Base-by-base conservation (phyloP, 73 alveolate species). In the Uronychia binucleata region DNA sequence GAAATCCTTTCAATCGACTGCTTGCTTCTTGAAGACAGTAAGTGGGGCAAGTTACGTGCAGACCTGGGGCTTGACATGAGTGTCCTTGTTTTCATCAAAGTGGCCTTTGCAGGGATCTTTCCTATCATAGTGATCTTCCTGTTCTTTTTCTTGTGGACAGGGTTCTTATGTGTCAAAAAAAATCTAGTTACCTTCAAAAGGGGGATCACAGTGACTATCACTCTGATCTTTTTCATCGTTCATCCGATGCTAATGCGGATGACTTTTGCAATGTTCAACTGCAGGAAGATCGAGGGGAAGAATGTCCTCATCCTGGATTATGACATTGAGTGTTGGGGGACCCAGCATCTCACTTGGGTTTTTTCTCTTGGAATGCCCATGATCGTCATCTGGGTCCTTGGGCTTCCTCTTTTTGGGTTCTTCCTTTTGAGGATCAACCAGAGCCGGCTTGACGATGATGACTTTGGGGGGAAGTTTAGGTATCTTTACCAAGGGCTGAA, bases 321-420 rank as follows among this genome's bases (percentile, higher is more conserved):
- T 34, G 80, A 77, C 28, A 77, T 83, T n/a, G 78, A 74, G 57
- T 89, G 95, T 59, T 89, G 87, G 89, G 58, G 81, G 27, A 28
- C 31, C 0, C 28, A 58, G 30, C 95, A 89, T 57, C 28, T 57
- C 1, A 30, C 14, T 27, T 83, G 87, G 90, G 80, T 80, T 30
- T 28, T 78, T 0, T 0, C 32, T 11, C 76, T 84, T 28, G 95
- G 92, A 33, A 26, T 78, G 25, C 89, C 90, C 0, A 89, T 84
- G 83, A 26, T 89, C n/a, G 25, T 89, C 26, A 77, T 89, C 58
- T 89, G 95, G 95, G 95, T 84, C 11, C 34, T 84, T 78, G 95
- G 92, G 27, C 33, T 79, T 67, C 95, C 95, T 27, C 82, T 89
- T 11, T 29, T 89, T 0, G 86, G 85, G 11, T 74, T 89, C 1